Evolutionary conservation across 805 yeast genomes (phyloP), one percentile per base, ranked within the genome.

Genomic region (Myxozyma lipomycoides): DNA sequence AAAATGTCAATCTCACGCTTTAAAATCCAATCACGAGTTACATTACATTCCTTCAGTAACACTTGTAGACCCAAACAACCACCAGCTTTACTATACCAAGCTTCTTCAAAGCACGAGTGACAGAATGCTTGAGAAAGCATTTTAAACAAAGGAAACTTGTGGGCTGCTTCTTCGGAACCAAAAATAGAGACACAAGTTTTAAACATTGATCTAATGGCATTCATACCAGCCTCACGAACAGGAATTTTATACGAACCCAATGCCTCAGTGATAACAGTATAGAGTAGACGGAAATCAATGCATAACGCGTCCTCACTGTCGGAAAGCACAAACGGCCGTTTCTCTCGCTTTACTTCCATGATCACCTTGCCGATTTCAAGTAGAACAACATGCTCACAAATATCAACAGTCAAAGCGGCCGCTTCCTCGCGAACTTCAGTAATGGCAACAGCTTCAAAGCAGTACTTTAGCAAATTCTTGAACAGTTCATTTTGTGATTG

Each of bases 101-200:
- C 83, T 66, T 87, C 96, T 55, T 86, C 95, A 64, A 86, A 93
- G 69, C 98, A 90, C 40, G 87, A 78, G 63, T 95, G 99, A 40
- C 93, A 82, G 62, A 95, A 84, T 46, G 83, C 83, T 45, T 87
- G 83, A 59, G 86, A 82, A 73, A 91, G 72, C 4, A 83, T 76
- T 51, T 93, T 78, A 58, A 89, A 77, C 34, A 89, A 75, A 1
- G 95, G 87, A 48, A 86, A 84, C 46, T 79, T 77, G 52, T 84
- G 73, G 1, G 87, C 83, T 41, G 79, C 77, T 18, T 81, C 85
- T 1, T 74, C 73, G 0, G 76, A 69, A 0, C 91, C 95, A 68
- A 88, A 86, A 0, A 93, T 66, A 0, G 77, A 65, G 1, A 76
- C 75, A 12, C 95, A 81, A 0, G 86, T 75, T 3, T 76, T 69